Evolutionary conservation across 345 rosid species (phyloP).

Genomic region (Eucalyptus pumila): DNA sequence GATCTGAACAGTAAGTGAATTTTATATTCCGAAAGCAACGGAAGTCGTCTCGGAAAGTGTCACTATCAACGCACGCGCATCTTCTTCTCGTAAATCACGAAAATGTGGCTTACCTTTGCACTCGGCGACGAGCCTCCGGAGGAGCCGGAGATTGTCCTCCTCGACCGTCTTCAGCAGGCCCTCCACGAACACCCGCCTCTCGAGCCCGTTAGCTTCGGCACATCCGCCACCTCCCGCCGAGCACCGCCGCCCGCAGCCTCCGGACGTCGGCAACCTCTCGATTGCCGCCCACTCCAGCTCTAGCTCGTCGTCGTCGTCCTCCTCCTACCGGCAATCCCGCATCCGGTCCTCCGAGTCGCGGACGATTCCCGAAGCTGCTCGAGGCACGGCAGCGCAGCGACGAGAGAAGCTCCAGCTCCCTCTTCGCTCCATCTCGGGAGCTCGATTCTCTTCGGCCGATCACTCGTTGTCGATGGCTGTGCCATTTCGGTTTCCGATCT

Average conservation of each 20-base stretch:
- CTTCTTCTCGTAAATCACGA: neutral
- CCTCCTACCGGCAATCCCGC: neutral
- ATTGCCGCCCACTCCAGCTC: constrained; percentile 29
- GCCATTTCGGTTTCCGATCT: no score
- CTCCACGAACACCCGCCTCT: constrained; percentile 20
- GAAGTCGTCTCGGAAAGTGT: neutral
- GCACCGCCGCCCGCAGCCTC: constrained; percentile 7
- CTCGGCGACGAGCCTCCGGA: constrained; percentile 15
- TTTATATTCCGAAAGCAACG: neutral
- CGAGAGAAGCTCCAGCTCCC: neutral
- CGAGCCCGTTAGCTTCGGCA: constrained; percentile 13
- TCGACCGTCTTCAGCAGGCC: constrained; percentile 16
- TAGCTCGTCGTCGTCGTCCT: constrained; percentile 10
- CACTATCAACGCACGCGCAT: neutral
- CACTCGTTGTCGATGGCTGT: no score
- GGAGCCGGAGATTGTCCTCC: constrained; percentile 21
- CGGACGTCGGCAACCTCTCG: constrained; percentile 24
- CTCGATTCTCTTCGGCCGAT: neutral
- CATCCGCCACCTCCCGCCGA: constrained; percentile 13
- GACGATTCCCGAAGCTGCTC: neutral
- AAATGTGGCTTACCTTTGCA: constrained; percentile 12
- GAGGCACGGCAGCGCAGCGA: neutral
- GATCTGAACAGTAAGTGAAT: neutral
- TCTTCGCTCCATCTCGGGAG: neutral
- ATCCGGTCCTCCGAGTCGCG: neutral